phyloP scores from a whole-genome alignment of 768 basidiomycete species.

The Trametes cubensis region DNA sequence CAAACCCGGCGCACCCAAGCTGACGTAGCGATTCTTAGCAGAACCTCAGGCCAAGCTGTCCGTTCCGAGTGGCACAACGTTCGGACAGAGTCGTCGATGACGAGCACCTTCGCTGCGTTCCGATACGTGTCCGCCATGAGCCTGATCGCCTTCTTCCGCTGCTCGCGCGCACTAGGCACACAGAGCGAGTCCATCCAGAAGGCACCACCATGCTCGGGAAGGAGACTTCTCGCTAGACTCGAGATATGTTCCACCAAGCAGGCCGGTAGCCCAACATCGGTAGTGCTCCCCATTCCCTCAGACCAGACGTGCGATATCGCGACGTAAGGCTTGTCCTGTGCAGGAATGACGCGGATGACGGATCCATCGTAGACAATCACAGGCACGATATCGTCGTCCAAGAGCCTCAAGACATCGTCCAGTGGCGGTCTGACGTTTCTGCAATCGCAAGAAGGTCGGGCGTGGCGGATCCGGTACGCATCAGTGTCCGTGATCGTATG shows the following conservation, averaged over 20 bases:
- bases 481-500: not conserved
- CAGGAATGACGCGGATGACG: not conserved
- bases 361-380: not conserved
- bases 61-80: not conserved
- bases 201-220: conserved; percentile 8
- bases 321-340: not conserved
- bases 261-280: conserved; percentile 16
- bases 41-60: not conserved
- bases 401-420: not conserved
- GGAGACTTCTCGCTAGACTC: not conserved
- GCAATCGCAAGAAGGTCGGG: not conserved
- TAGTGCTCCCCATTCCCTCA: conserved; percentile 19
- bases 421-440: not conserved
- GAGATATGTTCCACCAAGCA: conserved; percentile 15
- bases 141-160: conserved; percentile 14
- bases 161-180: not conserved
- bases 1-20: conserved; percentile 12
- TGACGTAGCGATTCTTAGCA: conserved; percentile 3
- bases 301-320: conserved; percentile 11
- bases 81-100: conserved; percentile 16
- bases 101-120: conserved; percentile 14
- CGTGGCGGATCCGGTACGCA: not conserved
- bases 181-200: conserved; percentile 25
- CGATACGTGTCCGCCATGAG: conserved; percentile 23
- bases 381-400: not conserved